Conservation (phyloP, 192 early-diverging fungal species). For the Rhizophagus clarus region DNA sequence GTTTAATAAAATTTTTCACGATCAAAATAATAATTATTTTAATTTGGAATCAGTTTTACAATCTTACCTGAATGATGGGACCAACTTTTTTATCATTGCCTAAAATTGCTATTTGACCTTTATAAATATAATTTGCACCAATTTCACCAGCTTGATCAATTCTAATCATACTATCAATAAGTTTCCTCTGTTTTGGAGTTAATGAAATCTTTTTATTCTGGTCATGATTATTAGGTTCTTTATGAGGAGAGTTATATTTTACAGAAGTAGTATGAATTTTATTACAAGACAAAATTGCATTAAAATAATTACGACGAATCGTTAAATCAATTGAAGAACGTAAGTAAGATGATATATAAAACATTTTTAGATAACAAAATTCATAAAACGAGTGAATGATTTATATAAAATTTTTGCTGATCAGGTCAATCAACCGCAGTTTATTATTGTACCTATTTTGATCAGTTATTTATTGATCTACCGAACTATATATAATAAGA, state of each 20-base stretch:
- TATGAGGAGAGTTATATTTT: not conserved
- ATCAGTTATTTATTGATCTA: too few relatives aligned
- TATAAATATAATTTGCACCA: slow-evolving; percentile 95
- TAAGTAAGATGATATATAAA: not conserved
- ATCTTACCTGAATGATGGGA: slow-evolving; percentile 66
- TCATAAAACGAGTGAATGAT: too few relatives aligned
- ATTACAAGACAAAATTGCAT: not conserved
- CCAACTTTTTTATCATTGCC: slow-evolving; percentile 66
- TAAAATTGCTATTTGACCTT: slow-evolving; percentile 87
- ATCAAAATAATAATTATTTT: too few relatives aligned
- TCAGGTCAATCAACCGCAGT: too few relatives aligned
- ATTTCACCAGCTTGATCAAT: slow-evolving; percentile 97
- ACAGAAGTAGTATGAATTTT: not conserved
- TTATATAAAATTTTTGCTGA: too few relatives aligned
- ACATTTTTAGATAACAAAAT: not conserved
- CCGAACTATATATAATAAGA: too few relatives aligned
- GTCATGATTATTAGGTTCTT: not conserved
- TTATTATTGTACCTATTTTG: too few relatives aligned
- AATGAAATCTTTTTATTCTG: not conserved
- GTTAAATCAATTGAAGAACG: not conserved
- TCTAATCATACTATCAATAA: slow-evolving; percentile 82
- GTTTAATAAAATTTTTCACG: too few relatives aligned
- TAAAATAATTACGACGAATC: not conserved
- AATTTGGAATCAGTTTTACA: not conserved
- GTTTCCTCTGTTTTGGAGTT: slow-evolving; percentile 47